A percentile compares a stretch with the other conserved stretches of the same genome.
phyloP scores from a whole-genome alignment of 1,284 basidiomycete species.

The Tilletia caries region DNA sequence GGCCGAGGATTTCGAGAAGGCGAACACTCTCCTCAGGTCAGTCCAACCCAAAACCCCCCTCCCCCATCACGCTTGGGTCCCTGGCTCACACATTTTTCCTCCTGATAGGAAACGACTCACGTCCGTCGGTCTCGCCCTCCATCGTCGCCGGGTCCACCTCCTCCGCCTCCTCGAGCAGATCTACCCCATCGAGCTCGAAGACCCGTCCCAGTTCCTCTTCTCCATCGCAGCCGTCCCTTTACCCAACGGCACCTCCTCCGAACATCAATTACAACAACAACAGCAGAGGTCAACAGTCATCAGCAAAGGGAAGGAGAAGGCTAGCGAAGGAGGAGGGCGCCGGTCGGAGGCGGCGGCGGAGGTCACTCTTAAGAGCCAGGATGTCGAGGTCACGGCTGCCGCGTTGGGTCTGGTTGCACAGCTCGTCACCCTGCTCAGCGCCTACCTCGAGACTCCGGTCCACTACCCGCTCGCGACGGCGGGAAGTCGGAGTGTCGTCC shows the following conservation, averaged over 20 bases:
- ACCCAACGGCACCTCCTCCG: slow-evolving; percentile 35
- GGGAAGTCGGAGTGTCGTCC: slow-evolving; percentile 43
- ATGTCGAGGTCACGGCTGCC: slow-evolving; percentile 17
- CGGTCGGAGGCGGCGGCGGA: too few relatives aligned
- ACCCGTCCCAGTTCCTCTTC: slow-evolving; percentile 45
- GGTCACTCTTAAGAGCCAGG: slow-evolving; percentile 24
- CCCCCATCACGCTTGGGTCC: too few relatives aligned
- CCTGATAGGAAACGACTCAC: not conserved
- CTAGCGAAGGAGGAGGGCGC: too few relatives aligned
- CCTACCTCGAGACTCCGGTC: slow-evolving; percentile 38
- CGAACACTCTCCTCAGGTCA: not conserved
- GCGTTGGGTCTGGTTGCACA: slow-evolving; percentile 47
- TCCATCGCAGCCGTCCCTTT: slow-evolving; percentile 44
- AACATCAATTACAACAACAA: not conserved
- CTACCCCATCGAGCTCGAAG: slow-evolving; percentile 47
- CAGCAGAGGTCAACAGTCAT: not conserved
- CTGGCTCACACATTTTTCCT: not conserved
- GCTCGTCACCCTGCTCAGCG: slow-evolving; percentile 39
- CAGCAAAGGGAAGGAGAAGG: not conserved
- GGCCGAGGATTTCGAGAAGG: not conserved
- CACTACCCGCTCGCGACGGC: slow-evolving; percentile 47
- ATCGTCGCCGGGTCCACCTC: slow-evolving; percentile 26
- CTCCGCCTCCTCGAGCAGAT: slow-evolving; percentile 43
- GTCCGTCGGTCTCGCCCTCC: not conserved
- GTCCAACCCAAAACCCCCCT: not conserved